Base-by-base conservation (phyloP, 345 rosid species). In the Alliaria petiolata region DNA sequence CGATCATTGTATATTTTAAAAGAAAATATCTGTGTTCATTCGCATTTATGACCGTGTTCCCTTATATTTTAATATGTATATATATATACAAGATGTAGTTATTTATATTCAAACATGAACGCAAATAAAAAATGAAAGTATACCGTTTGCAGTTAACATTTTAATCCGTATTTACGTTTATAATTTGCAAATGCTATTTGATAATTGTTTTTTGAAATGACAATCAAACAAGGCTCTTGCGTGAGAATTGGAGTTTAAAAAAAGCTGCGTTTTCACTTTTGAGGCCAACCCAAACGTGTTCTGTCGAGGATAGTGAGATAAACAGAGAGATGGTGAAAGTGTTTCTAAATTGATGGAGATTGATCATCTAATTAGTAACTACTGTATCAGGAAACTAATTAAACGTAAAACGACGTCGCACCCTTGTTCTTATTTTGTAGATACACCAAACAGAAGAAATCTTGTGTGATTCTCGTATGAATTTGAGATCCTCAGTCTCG, bases 281-380 rank as follows among this genome's bases (percentile, higher is more conserved):
- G 44, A n/a, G 62, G 30, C 54, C 54, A 33, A 30, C 45, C 53
- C n/a, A n/a, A n/a, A n/a, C n/a, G 28, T 25, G n/a, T 25, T 31
- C n/a, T 53, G 67, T 67, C 22, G 59, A 59, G 39, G 10, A n/a
- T n/a, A n/a, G n/a, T n/a, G n/a, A n/a, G n/a, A n/a, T n/a, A n/a
- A n/a, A 69, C 15, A 26, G 57, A 40, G 38, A 62, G 53, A 62
- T 52, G 45, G 20, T 19, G 76, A 62, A 30, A 43, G 30, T 62
- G 40, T 16, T 47, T 36, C 56, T 69, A n/a, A n/a, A 57, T 25
- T 72, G 71, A 73, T 73, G 65, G 65, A 55, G 77, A 72, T n/a
- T 56, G 34, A 46, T 46, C 33, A 72, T 43, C 56, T 28, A 4
- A 28, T 5, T 28, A 4, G n/a, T n/a, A 28, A 0, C 4, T n/a